Percentiles rank a stretch among this genome's conserved stretches.
These are phyloP conservation scores for Solanum bulbocastanum DNA, from an alignment of 257 asterid species.

Conservation along the genomic window DNA sequence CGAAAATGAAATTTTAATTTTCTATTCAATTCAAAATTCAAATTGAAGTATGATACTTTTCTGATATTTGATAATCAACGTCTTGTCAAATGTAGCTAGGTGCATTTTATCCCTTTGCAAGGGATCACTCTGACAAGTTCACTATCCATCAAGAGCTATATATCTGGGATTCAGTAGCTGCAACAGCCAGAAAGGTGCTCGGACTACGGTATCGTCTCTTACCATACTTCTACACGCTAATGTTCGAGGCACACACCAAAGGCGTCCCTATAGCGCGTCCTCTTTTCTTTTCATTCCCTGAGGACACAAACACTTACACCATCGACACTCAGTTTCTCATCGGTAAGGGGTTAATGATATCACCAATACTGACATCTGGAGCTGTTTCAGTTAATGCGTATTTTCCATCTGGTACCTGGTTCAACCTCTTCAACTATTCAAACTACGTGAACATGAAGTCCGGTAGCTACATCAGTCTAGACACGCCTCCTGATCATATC, in stretches of 20 bases:
- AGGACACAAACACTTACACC: conserved; percentile 32
- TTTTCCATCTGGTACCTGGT: conserved; percentile 63
- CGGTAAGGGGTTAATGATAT: conserved; percentile 45
- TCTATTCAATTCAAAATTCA: background rate
- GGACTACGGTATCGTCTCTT: conserved; percentile 49
- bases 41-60: background rate
- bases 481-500: conserved; percentile 41
- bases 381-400: conserved; percentile 37
- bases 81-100: conserved; percentile 27
- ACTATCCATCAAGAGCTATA: conserved; percentile 45
- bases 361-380: conserved; percentile 37
- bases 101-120: conserved; percentile 61
- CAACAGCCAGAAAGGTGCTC: conserved; percentile 41
- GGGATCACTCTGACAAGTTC: conserved; percentile 32
- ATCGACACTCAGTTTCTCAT: conserved; percentile 45
- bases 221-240: conserved; percentile 51
- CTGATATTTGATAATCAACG: background rate
- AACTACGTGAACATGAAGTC: conserved; percentile 7
- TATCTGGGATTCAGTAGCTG: conserved; percentile 57
- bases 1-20: background rate
- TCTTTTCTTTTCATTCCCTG: conserved; percentile 51
- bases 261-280: conserved; percentile 62
- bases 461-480: conserved; percentile 27
- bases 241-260: conserved; percentile 43
- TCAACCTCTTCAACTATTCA: conserved; percentile 44